Base-by-base conservation (phyloP, 2,329 filamentous ascomycete species). In the Epichloe gansuensis region DNA sequence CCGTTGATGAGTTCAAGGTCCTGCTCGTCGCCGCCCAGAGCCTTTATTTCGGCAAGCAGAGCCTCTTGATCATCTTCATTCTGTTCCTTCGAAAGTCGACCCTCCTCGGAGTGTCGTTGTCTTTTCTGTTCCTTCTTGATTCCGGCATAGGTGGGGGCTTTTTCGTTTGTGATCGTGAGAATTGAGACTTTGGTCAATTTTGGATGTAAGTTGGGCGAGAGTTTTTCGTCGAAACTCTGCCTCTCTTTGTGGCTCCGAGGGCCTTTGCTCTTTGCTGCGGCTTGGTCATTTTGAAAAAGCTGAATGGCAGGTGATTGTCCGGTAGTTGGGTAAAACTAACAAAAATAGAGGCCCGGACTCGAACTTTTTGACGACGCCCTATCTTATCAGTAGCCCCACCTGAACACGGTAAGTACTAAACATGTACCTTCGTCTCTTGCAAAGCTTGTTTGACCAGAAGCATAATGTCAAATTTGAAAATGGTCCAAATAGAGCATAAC, bases 1-100 rank as follows among this genome's bases (percentile, higher is more conserved):
- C 76, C 78, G 43, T 74, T 76, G 51, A 86, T 75, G 37, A 86
- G 73, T 38, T 80, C 76, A 44, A 83, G 64, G 57, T 86, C 83
- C 43, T 80, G 73, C 64, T 85, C 79, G 51, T 83, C 80, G 13
- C 83, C 83, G 3, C 82, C 83, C 2, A 86, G 69, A 13, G 79
- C 80, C 57, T 75, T 72, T 56, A 86, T 86, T 61, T 86, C 83
- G 52, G 80, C 75, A 7, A 86, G 67, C 4, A 86, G 68, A 12
- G 66, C 63, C 35, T 70, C 68, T n/a, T 65, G 59, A 23, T 65
- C 65, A 25, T 65, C 61, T 11, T 63, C 59, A 15, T 46, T 35
- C 38, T 55, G 52, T 25, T 59, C 59, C 59, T 62, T 67, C 46
- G 59, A 53, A 28, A 51, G 57, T 25, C 55, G 17, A 15, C 17